A percentile compares a stretch with the other conserved stretches of the same genome.
phyloP scores from a whole-genome alignment of 306 rosid genomes.

The Inga laurina region DNA sequence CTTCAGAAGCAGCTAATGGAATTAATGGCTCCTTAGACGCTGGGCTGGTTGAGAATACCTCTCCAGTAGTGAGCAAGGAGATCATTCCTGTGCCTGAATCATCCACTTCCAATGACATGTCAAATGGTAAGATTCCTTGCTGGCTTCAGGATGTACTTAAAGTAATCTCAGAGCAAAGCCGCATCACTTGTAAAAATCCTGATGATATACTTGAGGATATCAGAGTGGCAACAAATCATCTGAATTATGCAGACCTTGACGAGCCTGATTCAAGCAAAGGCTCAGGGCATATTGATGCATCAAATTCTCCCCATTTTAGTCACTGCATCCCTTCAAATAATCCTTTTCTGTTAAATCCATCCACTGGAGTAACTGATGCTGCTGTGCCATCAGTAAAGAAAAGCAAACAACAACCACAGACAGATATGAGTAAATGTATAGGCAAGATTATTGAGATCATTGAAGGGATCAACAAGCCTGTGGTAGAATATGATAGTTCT shows the following conservation, averaged over 20 bases:
- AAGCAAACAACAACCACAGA: slow-evolving; percentile 26
- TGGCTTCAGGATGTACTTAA: slow-evolving; percentile 50
- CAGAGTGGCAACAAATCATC: slow-evolving; percentile 35
- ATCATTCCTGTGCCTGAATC: slow-evolving; percentile 45
- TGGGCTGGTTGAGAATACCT: slow-evolving; percentile 31
- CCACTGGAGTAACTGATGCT: slow-evolving; percentile 26
- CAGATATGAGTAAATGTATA: slow-evolving; percentile 40
- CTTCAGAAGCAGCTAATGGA: slow-evolving; percentile 34
- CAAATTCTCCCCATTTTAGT: slow-evolving; percentile 14
- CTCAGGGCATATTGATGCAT: slow-evolving; percentile 31
- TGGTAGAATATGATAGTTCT: slow-evolving; percentile 38
- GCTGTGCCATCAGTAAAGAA: slow-evolving; percentile 19
- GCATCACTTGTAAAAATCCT: slow-evolving; percentile 29
- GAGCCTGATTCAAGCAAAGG: slow-evolving; percentile 29
- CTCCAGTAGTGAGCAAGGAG: slow-evolving; percentile 34
- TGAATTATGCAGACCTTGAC: slow-evolving; percentile 26
- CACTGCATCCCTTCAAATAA: slow-evolving; percentile 32
- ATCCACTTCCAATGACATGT: slow-evolving; percentile 22
- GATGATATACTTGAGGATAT: slow-evolving; percentile 42
- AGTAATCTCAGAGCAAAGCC: slow-evolving; percentile 46
- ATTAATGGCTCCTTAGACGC: slow-evolving; percentile 34
- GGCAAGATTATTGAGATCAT: slow-evolving; percentile 62
- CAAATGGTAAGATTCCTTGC: slow-evolving; percentile 32
- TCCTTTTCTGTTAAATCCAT: slow-evolving; percentile 22
- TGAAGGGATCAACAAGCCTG: slow-evolving; percentile 51